Evolutionary conservation across 1,284 basidiomycete species (phyloP).

Genomic region (Puccinia brachypodii): DNA sequence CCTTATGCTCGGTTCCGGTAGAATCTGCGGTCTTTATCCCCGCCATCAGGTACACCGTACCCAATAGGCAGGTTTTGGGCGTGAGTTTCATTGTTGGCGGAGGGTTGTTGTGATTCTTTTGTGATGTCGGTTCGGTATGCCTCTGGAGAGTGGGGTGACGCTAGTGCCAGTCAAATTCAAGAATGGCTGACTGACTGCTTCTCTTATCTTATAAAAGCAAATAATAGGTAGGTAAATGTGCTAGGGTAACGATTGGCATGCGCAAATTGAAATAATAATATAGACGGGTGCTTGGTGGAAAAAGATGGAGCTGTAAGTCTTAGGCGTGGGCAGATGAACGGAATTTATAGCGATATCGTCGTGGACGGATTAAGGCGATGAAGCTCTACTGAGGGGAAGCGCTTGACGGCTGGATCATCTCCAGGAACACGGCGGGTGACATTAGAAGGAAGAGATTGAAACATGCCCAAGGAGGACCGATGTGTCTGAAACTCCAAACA

Average conservation of each 20-base stretch:
- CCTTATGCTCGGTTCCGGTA: slow-evolving; percentile 16
- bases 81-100: background rate
- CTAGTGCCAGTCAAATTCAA: background rate
- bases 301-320: background rate
- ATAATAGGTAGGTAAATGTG: background rate
- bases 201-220: background rate
- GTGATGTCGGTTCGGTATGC: background rate
- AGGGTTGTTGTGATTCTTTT: background rate
- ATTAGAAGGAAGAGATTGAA: background rate
- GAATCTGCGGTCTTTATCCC: background rate
- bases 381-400: background rate
- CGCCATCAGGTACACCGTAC: background rate
- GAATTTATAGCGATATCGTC: background rate
- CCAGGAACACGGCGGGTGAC: background rate
- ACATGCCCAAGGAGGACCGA: background rate
- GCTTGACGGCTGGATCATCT: background rate
- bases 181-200: background rate
- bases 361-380: background rate
- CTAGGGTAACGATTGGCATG: slow-evolving; percentile 9
- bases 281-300: background rate
- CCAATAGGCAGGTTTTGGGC: background rate
- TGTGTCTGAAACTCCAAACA: background rate
- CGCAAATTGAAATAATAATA: background rate
- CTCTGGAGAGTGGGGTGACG: background rate
- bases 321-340: background rate